These are phyloP conservation scores for Solanum acaule DNA, from an alignment of 257 asterid genomes.

Conservation along the genomic window DNA sequence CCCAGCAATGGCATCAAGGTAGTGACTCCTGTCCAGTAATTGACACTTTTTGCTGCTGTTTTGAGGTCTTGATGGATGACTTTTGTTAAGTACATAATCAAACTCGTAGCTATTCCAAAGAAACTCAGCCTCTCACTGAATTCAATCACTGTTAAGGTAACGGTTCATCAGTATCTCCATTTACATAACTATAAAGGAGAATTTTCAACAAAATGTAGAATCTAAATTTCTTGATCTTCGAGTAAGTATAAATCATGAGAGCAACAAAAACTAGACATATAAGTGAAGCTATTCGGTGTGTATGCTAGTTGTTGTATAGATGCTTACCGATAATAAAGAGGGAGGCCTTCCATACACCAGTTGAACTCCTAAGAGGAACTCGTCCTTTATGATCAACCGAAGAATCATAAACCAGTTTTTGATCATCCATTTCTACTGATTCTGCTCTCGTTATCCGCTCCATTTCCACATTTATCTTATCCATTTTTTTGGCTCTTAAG, in stretches of 20 bases:
- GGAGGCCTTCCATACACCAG: conserved; percentile 93
- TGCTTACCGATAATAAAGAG: conserved; percentile 65
- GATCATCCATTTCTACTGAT: conserved; percentile 26
- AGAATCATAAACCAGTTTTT: conserved; percentile 67
- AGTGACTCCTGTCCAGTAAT: conserved; percentile 21
- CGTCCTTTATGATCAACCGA: conserved; percentile 66
- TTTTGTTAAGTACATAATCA: conserved; percentile 16
- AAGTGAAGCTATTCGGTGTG: background rate
- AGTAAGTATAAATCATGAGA: background rate
- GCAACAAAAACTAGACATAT: background rate
- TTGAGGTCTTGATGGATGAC: conserved; percentile 19
- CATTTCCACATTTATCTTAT: conserved; percentile 16
- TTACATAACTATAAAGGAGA: background rate
- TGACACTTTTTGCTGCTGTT: conserved; percentile 18
- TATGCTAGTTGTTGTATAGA: background rate
- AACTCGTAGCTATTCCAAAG: conserved; percentile 10
- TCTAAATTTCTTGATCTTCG: background rate
- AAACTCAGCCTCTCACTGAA: conserved; percentile 16
- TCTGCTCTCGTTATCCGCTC: conserved; percentile 21
- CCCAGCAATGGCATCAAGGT: conserved; percentile 19
- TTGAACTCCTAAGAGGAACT: conserved; percentile 60
- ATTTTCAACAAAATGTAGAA: background rate
- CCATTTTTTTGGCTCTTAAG: background rate
- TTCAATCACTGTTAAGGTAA: conserved; percentile 16
- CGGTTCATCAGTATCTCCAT: conserved; percentile 52